Base-by-base conservation (phyloP, 2,329 filamentous ascomycete species). In the Verticillium isaacii region DNA sequence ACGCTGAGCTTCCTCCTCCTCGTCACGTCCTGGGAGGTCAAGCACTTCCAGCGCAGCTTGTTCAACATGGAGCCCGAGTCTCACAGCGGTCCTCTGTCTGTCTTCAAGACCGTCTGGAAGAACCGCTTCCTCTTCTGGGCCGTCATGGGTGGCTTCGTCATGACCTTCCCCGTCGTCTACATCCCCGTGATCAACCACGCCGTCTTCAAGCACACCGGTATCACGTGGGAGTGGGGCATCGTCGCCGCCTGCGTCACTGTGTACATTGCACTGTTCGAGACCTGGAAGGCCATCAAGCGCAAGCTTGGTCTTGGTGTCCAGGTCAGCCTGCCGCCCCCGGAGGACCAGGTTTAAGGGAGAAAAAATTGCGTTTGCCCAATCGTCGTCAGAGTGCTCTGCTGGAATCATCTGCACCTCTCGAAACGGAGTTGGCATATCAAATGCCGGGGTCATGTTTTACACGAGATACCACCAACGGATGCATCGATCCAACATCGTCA, bases 201-300 rank as follows among this genome's bases (percentile, higher is more conserved):
- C 2, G 88, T 91, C 2, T 91, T 91, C 76, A 88, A 90, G 74
- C 89, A 92, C 70, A 79, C 80, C 54, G 85, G 82, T 1, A 87
- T 92, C 61, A 80, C 77, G 2, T 91, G 88, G 87, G 89, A 92
- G 69, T 92, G 89, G 89, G 87, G 82, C 1, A 78, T 92, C 2
- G 88, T 92, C 0, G 78, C 83, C 56, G 80, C 84, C 19, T 83
- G 80, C 37, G 80, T 88, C 0, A 72, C 82, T 1, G 71, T 84
- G 9, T 92, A 91, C 73, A 77, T 91, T 57, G 74, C 74, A 0
- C 82, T 89, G 9, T 79, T 91, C 2, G 89, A 92, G 75, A 67
- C 69, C 0, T 92, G 89, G 88, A 92, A 92, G 76, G 88, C 83
- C 60, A 74, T 77, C 15, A 92, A 92, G 80, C 77, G 88, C 37